Evolutionary conservation across 2,329 filamentous ascomycete species (phyloP), one percentile per base, ranked within the genome.

Genomic region (Incumbomyces delicatus): DNA sequence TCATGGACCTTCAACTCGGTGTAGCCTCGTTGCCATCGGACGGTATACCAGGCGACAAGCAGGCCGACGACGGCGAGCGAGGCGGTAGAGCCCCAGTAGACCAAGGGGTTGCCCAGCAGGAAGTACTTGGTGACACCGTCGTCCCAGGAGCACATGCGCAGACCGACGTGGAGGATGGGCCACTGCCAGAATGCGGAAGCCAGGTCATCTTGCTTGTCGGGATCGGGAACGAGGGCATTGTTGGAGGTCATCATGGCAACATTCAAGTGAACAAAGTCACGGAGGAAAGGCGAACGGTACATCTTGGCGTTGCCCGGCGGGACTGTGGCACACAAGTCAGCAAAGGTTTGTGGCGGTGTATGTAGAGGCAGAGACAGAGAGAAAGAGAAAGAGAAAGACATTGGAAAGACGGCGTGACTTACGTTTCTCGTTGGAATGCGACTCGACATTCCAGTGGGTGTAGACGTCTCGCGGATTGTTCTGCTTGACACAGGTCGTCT

Each of bases 241-340:
- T 98, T 98, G 33, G 92, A 96, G 2, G 92, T 98, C 90, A 96
- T 95, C 92, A 98, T 98, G 53, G 92, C 92, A 52, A 98, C 92
- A 64, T 98, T 98, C 51, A 96, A 73, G 66, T 98, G 92, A 53
- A 98, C 83, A 61, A 98, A 98, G 67, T 98, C 92, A 63, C 94
- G 89, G 61, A 95, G 75, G 76, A 98, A 98, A 2, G 94, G 92
- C 31, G 90, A 96, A 71, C 86, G 94, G 74, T 95, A 98, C 47
- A 86, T 83, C 59, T 85, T 87, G 46, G 92, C 86, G 66, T 95
- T 85, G 58, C 85, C 84, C 52, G 86, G 80, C 33, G 92, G 90
- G 20, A 96, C 86, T 92, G 59, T 8, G 16, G 6, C 31, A 31
- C 14, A 32, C 35, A 57, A 60, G 51, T 41, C 44, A 50, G 54